Percentiles rank a stretch among this genome's conserved stretches.
phyloP scores from a whole-genome alignment of 306 rosid species.

The Cicer bijugum region DNA sequence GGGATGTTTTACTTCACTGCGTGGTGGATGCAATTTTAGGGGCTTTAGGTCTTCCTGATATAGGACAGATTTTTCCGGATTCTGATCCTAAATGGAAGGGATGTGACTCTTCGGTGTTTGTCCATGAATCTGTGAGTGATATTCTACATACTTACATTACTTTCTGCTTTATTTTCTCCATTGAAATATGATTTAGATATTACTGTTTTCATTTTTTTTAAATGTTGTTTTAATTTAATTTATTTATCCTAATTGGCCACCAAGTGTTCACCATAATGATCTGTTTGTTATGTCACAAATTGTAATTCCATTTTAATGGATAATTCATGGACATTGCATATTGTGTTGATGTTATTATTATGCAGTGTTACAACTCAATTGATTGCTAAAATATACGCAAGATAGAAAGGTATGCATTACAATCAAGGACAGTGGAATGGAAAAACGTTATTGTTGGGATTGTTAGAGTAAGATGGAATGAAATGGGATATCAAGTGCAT shows the following conservation, averaged over 20 bases:
- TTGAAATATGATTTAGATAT: neutral
- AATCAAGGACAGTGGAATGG: neutral
- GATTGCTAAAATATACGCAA: neutral
- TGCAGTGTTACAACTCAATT: constrained; percentile 18
- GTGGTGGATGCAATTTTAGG: constrained; percentile 95
- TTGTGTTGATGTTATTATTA: constrained; percentile 6
- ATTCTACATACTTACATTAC: neutral
- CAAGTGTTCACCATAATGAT: constrained; percentile 12
- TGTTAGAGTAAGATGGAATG: neutral
- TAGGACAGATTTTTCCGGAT: constrained; percentile 90
- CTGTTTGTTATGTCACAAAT: neutral
- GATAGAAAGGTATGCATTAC: neutral
- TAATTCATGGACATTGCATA: neutral
- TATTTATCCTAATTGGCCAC: neutral
- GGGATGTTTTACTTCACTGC: constrained; percentile 95
- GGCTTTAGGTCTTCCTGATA: constrained; percentile 93
- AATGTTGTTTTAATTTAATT: constrained; percentile 24
- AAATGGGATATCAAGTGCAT: neutral
- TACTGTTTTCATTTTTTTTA: neutral
- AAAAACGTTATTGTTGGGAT: neutral
- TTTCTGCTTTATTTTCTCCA: neutral
- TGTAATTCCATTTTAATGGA: constrained; percentile 12
- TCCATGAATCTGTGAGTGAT: constrained; percentile 84
- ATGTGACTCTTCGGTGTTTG: constrained; percentile 76
- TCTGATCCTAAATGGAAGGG: constrained; percentile 97